Evolutionary conservation across 1,139 yeast genomes (phyloP), one percentile per base, ranked within the genome.

Genomic region (Taiozyma onychis): DNA sequence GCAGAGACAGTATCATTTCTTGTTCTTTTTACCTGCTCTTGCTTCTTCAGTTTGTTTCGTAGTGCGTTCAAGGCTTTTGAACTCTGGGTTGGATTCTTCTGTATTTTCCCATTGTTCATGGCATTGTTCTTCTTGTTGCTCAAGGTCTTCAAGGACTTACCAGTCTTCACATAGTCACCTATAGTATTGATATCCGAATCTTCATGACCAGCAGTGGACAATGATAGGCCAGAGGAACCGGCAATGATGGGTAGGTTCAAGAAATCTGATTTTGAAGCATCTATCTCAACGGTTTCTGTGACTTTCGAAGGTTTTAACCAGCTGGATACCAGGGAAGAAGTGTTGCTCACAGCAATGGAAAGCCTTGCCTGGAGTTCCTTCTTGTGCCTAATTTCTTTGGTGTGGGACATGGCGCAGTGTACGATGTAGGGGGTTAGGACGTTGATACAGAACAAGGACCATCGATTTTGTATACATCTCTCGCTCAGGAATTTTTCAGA

Each of bases 341-440:
- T 72, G 41, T 67, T 67, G 6, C 72, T 59, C 18, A 75, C 54
- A 0, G 76, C 70, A 7, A 73, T 66, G 57, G 75, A 79, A 55
- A 77, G 71, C 54, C 65, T 66, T 10, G 78, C 74, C 57, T 75
- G 81, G 11, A 78, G 61, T 41, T 71, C 75, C 51, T 77, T 75
- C 58, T 77, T 78, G 50, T 70, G 62, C 54, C 73, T 71, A 49
- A 77, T 77, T 56, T 77, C 81, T 37, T 48, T 51, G 4, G 50
- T 62, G 34, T 48, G 55, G 6, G 64, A 60, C 64, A 61, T 60
- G 18, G 11, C 22, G 35, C 3, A 18, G 18, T 30, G 14, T 30
- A 32, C 6, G 11, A 11, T 35, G 21, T 7, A 10, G 6, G 14
- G 7, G 39, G n/a, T 5, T 35, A 22, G 39, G 18, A 24, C 6